These are phyloP conservation scores for peach (Prunus persica) DNA, from an alignment of 306 rosid genomes.

Conservation along the genomic window DNA sequence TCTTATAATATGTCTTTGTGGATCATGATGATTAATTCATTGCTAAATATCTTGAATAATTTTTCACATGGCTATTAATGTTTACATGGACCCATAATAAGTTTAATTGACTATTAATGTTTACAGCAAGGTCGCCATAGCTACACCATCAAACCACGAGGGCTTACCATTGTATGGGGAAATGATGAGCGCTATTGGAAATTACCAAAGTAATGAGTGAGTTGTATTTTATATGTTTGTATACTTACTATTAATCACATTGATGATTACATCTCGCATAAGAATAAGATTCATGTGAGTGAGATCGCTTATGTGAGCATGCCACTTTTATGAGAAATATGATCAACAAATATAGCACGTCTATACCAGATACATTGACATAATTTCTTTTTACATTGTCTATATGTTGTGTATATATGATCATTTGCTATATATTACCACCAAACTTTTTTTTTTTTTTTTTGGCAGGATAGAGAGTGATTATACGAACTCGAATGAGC, in stretches of 20 bases:
- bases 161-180: conserved; percentile 42
- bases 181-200: conserved; percentile 42
- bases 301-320: too few species aligned
- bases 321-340: too few species aligned
- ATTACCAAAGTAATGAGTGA: conserved; percentile 14
- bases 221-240: background rate
- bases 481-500: fast-evolving
- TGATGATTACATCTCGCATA: background rate
- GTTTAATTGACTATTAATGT: background rate
- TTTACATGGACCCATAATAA: too few species aligned
- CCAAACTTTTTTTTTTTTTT: too few species aligned
- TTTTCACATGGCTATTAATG: too few species aligned
- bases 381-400: too few species aligned
- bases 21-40: background rate
- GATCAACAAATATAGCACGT: too few species aligned
- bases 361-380: too few species aligned
- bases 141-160: conserved; percentile 2
- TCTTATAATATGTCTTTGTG: too few species aligned
- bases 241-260: too few species aligned
- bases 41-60: background rate
- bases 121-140: background rate
- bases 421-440: background rate
- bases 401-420: background rate
- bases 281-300: background rate
- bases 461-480: background rate